Base-by-base conservation (phyloP, 352 stramenopile genomes). In the Blastocystis sp. region DNA sequence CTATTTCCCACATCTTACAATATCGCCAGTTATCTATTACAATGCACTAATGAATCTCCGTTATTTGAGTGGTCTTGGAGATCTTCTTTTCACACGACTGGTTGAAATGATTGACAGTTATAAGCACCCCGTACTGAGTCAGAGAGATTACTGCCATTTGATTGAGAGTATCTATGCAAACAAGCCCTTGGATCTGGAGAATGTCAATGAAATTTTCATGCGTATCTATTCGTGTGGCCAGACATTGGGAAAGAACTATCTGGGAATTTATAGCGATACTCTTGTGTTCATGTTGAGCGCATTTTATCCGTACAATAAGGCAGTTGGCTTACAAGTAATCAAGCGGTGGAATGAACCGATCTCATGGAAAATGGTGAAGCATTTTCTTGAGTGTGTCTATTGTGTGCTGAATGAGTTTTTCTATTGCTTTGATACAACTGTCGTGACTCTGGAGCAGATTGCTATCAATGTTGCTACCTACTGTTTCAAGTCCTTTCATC, bases 341-440 rank as follows among this genome's bases (percentile, higher is more conserved):
- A n/a, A 45, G 66, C 29, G 26, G 64, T 11, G 47, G 50, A 18
- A 54, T 13, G 26, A 37, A 50, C 47, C 50, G 1, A 59, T 59
- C 20, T 13, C 20, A n/a, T 59, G 20, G 11, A n/a, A 13, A n/a
- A 6, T 50, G 6, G 29, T 84, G 37, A 45, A 43, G 2, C 8
- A 41, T 13, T 84, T 54, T 68, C 39, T 84, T 18, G 6, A 29
- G 0, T 47, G 62, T 45, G 43, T 84, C 8, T 84, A 68, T 37
- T 39, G 43, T 6, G 55, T 64, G 20, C 50, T 84, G 37, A 39
- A 84, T 23, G 73, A 84, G 73, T 84, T 84, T 55, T 84, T 84
- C 56, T 8, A 53, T 1, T 84, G 73, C 55, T 84, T 84, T 37
- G 73, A 84, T 45, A 45, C n/a, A 18, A 53, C 73, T 4, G 47